Base-by-base conservation (phyloP, 169 alveolate species). In the Condylostoma magnum region DNA sequence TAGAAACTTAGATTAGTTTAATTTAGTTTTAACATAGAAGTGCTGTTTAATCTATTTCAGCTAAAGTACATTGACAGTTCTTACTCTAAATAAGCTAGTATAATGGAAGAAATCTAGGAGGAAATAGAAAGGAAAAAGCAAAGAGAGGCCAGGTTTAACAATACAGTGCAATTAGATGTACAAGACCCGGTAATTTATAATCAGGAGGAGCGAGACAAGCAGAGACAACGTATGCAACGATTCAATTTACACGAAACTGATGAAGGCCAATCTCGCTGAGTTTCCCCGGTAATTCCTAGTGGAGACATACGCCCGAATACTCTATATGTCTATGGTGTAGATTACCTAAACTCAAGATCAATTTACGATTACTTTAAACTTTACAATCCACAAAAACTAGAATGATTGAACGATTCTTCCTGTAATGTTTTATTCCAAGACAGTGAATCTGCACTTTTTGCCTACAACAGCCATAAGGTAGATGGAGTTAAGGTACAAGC, bases 191-290 rank as follows among this genome's bases (percentile, higher is more conserved):
- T 60, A 60, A n/a, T 38, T 38, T 8, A 8, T 2, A 60, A 0
- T n/a, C 28, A 60, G 71, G 71, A 41, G 43, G 56, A 60, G 27
- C 15, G 52, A 1, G 30, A 12, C 8, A 60, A 60, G 27, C 71
- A 60, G 57, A 60, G 43, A 41, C 25, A 60, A 36, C 12, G 71
- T 8, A 37, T 60, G 56, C n/a, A 18, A 4, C 0, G 71, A 60
- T 60, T 60, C 37, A 37, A 27, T 20, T 22, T 38, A n/a, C 27
- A 18, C 8, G 34, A 41, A 1, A 22, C n/a, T 30, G 30, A 22
- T 1, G 71, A 60, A 36, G 58, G 12, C 8, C 66, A 81, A 53
- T 82, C n/a, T n/a, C n/a, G 73, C 56, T 88, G 92, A 89, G 87
- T 82, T 44, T 53, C 69, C 38, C 20, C 15, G 15, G 18, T 6